These are phyloP conservation scores for Sclerotinia minor DNA, from an alignment of 2,329 filamentous ascomycete species.

Conservation along the genomic window DNA sequence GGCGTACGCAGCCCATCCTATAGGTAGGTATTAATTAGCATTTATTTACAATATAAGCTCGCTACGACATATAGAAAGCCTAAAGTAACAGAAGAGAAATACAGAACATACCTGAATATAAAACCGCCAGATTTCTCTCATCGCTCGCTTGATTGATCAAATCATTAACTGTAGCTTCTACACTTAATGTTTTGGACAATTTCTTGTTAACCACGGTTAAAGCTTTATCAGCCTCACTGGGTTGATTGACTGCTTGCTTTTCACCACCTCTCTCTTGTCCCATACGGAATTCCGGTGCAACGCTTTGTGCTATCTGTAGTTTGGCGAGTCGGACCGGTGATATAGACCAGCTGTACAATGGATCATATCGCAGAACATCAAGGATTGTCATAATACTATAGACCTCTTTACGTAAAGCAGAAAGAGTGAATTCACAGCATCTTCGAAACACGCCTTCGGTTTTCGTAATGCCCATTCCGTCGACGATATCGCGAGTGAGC, in stretches of 20 bases:
- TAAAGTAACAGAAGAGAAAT: not conserved
- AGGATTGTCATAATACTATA: constrained; percentile 99
- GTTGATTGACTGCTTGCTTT: constrained; percentile 54
- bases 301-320: constrained; percentile 61
- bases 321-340: constrained; percentile 67
- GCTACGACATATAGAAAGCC: not conserved
- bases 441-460: constrained; percentile 95
- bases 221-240: constrained; percentile 84
- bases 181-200: constrained; percentile 87
- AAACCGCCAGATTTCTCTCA: constrained; percentile 83
- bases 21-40: constrained; percentile 25
- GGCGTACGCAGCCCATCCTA: constrained; percentile 55
- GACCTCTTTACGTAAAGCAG: constrained; percentile 89
- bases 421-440: constrained; percentile 97
- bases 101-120: constrained; percentile 63
- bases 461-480: constrained; percentile 93
- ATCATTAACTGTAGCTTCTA: constrained; percentile 93
- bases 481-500: constrained; percentile 88
- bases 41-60: not conserved
- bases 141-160: constrained; percentile 95
- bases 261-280: constrained; percentile 38
- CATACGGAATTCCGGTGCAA: constrained; percentile 33
- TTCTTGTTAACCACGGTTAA: constrained; percentile 95
- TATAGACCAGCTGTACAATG: constrained; percentile 92
- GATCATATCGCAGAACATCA: constrained; percentile 97